Base-by-base conservation (phyloP, 768 basidiomycete genomes). In the Kwoniella europaea region DNA sequence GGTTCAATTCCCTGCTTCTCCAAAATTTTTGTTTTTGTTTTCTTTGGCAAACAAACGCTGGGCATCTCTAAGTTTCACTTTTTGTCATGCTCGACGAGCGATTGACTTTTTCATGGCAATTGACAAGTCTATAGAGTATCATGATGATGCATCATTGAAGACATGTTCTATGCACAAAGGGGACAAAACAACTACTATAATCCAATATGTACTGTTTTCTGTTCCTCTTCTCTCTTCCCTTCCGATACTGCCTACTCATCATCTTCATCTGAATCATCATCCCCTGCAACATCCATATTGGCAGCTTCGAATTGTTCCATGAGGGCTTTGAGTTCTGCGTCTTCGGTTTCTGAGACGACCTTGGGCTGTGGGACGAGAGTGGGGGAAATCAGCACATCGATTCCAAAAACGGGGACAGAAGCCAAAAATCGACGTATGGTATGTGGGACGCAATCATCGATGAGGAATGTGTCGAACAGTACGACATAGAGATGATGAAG, bases 331-430 rank as follows among this genome's bases (percentile, higher is more conserved):
- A 99, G 88, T 82, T 98, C 97, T 75, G 94, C 92, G 84, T 99
- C 97, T 85, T 99, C 97, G 4, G 92, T 92, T 84, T 98, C 97
- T 27, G 93, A 94, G 46, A 99, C 91, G 2, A 96, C 94, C 87
- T 98, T 98, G 71, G 97, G 97, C 94, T 97, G 55, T 50, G 12
- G 27, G 4, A 46, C 15, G 44, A 10, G 6, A 46, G 50, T 41
- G n/a, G 50, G 22, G 22, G 10, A 46, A 16, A n/a, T 27, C 16
- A 63, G 63, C 46, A 10, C 35, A 35, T 35, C 35, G 1, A 35
- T 35, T 35, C 35, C 35, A 35, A 35, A 35, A 35, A 35, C 7
- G 35, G 35, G 35, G 35, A 35, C 35, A 35, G 7, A 35, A 35
- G 35, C 35, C 35, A 35, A 35, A 35, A 35, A 35, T 35, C 35